Evolutionary conservation across 2,329 filamentous ascomycete species (phyloP), one percentile per base, ranked within the genome.

Genomic region (Aspergillus caelatus): DNA sequence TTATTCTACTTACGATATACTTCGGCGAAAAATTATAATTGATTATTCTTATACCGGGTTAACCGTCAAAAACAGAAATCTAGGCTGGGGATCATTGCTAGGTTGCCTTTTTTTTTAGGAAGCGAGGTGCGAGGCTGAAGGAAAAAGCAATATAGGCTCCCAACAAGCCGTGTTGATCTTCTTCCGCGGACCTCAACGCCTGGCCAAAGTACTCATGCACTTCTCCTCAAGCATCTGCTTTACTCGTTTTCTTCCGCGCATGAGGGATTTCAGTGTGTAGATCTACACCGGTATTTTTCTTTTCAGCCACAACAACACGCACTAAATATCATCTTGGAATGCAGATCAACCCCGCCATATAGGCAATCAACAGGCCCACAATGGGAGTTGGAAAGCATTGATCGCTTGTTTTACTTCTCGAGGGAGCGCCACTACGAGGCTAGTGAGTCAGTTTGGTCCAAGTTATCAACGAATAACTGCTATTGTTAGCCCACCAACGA

Each of bases 61-160:
- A 36, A 26, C 32, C 34, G 32, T 55, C 16, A 26, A 39, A 39
- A 55, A 26, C 21, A 26, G 52, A 26, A n/a, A 26, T 19, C 28
- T n/a, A 32, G 28, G 28, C 48, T 32, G 28, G 16, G 32, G 32
- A 39, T 36, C 52, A 39, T 26, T 39, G 52, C 32, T 55, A 23
- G 52, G 30, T 55, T 55, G 52, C 52, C 52, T 55, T 48, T 3
- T n/a, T 32, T 54, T 23, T 36, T 26, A 8, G 52, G 21, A 39
- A 26, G 12, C 32, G 52, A 55, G 11, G 21, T 36, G 32, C 52
- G 30, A 54, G 52, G 30, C 30, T 54, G 52, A 32, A 36, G 52
- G 52, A 54, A 54, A 54, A 54, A 54, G 52, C 30, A 54, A 54
- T 54, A 54, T 54, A 54, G 52, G 30, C 52, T 54, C 52, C 52